Evolutionary conservation across 495 filamentous ascomycete genomes (phyloP), one percentile per base, ranked within the genome.

Genomic region (Penicillium flavigenum): DNA sequence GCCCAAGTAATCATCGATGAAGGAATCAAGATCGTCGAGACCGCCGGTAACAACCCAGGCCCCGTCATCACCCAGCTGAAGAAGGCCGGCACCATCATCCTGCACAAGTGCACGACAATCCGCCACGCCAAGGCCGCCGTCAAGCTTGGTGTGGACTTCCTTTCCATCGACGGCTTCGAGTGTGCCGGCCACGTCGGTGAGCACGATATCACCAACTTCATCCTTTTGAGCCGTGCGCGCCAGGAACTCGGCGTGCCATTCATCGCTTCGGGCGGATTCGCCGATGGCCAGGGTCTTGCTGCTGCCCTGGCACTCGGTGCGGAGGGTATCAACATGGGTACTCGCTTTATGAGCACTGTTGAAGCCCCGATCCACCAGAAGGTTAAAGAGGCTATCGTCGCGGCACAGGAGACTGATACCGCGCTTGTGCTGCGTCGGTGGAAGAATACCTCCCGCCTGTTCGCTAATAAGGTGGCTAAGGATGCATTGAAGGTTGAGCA

Each of bases 81-180:
- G 78, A 79, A 82, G 48, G 90, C 86, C 27, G 83, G 83, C 31
- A 84, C 78, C 63, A 91, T 82, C 54, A 85, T 98, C 63, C 81
- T 98, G 46, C 94, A 98, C 80, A 98, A 98, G 76, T 98, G 94
- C 79, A 98, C 94, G 20, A 96, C 93, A 2, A 92, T 98, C 72
- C 79, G 93, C 20, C 94, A 98, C 66, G 94, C 94, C 34, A 86
- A 92, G 72, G 88, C 86, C 41, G 94, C 94, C 43, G 83, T 96
- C 58, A 96, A 96, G 75, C 86, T 98, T 36, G 94, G 94, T 51
- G 94, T 96, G 0, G 94, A 98, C 72, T 98, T 98, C 74, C 76
- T 98, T 34, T 90, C 86, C 31, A 98, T 98, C 63, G 94, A 98
- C 65, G 94, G 94, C 20, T 98, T 98, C 63, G 94, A 98, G 73